A percentile compares a stretch with the other conserved stretches of the same genome.
phyloP scores from a whole-genome alignment of 345 rosid species.

The Populus pruinosa region DNA sequence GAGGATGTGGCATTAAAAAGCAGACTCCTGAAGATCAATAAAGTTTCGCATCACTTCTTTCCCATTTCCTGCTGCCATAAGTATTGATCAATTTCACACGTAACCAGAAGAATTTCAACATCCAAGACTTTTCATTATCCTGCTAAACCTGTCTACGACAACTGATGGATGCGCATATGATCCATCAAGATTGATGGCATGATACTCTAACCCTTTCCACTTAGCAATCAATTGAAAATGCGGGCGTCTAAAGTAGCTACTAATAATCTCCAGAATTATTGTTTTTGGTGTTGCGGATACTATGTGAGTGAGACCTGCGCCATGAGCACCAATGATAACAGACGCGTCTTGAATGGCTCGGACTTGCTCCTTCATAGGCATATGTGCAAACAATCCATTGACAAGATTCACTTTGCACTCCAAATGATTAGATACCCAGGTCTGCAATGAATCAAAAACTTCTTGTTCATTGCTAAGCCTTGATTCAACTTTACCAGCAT shows the following conservation, averaged over 20 bases:
- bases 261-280: conserved; percentile 73
- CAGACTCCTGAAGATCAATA: neutral
- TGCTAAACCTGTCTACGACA: conserved; percentile 50
- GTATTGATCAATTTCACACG: neutral
- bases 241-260: conserved; percentile 60
- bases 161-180: conserved; percentile 52
- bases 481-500: conserved; percentile 71
- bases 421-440: conserved; percentile 53
- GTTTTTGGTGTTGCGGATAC: conserved; percentile 82
- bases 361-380: conserved; percentile 87
- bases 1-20: neutral
- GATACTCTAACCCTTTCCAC: conserved; percentile 96
- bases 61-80: neutral
- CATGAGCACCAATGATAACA: conserved; percentile 91
- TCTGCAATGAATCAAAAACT: conserved; percentile 60
- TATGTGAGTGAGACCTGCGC: conserved; percentile 91
- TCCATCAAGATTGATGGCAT: conserved; percentile 63
- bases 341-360: conserved; percentile 88
- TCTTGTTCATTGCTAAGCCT: conserved; percentile 82
- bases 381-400: conserved; percentile 86
- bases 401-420: conserved; percentile 68
- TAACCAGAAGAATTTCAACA: conserved; percentile 8
- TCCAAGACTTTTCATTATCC: conserved; percentile 24
- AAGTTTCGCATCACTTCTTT: neutral
- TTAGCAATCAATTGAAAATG: conserved; percentile 75